Conservation (phyloP, 1,284 basidiomycete genomes). For the Lignosus rhinocerotis region DNA sequence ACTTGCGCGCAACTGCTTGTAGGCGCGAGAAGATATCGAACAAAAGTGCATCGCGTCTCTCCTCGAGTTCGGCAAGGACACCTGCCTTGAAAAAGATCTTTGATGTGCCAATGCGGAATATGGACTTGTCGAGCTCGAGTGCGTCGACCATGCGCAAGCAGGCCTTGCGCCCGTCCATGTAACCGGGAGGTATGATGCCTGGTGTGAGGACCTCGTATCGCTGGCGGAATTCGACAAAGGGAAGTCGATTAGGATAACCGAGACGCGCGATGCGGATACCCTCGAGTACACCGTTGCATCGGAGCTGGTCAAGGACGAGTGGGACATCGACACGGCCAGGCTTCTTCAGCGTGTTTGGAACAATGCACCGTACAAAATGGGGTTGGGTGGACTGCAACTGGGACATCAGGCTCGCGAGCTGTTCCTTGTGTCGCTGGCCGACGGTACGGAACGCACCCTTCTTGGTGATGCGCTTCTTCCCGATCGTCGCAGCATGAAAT, state of each 20-base stretch:
- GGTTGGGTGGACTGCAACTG: constrained; percentile 95
- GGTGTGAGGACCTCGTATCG: constrained; percentile 97
- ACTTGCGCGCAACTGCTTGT: constrained; percentile 86
- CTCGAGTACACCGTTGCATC: constrained; percentile 99
- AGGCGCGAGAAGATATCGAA: constrained; percentile 90
- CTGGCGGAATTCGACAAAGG: constrained; percentile 96
- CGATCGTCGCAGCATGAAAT: constrained; percentile 47
- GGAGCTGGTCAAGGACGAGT: constrained; percentile 93
- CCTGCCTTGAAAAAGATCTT: constrained; percentile 99
- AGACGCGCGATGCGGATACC: constrained; percentile 98
- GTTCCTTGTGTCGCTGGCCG: constrained; percentile 95
- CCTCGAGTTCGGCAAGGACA: constrained; percentile 97
- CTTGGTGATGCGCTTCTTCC: constrained; percentile 82
- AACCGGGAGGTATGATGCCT: constrained; percentile 88
- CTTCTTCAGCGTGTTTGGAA: constrained; percentile 92
- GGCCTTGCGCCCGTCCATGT: constrained; percentile 97
- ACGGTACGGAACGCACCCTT: constrained; percentile 98
- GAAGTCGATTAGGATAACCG: constrained; percentile 95
- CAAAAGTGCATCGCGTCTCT: constrained; percentile 84
- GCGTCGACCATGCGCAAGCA: constrained; percentile 92
- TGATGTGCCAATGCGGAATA: constrained; percentile 92
- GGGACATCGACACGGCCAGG: constrained; percentile 93
- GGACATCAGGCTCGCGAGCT: constrained; percentile 88
- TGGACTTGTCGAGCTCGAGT: constrained; percentile 82
- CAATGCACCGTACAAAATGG: constrained; percentile 98